phyloP scores from a whole-genome alignment of 192 early-diverging fungal species.

The Backusella circina region DNA sequence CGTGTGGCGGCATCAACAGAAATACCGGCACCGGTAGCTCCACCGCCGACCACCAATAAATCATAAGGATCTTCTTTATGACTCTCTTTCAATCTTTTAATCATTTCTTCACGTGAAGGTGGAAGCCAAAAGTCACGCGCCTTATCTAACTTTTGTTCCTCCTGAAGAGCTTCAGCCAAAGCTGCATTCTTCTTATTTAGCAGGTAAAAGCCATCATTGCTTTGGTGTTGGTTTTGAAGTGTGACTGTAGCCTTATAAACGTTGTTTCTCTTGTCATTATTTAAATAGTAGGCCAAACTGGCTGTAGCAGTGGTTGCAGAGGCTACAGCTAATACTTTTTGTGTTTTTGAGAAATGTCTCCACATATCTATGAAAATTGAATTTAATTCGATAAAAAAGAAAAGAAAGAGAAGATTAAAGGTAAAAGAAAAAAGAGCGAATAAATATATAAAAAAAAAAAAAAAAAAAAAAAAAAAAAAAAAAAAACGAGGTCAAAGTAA shows the following conservation, averaged over 20 bases:
- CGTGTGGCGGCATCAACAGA: constrained; percentile 92
- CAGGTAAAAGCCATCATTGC: background rate
- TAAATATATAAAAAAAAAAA: background rate
- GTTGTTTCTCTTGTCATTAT: background rate
- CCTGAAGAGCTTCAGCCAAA: constrained; percentile 15
- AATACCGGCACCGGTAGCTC: constrained; percentile 89
- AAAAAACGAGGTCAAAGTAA: background rate
- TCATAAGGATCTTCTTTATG: constrained; percentile 60
- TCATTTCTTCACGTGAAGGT: constrained; percentile 69
- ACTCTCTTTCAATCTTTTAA: constrained; percentile 60
- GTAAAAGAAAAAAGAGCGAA: background rate
- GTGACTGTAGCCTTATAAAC: background rate
- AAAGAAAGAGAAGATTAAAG: background rate
- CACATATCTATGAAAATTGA: constrained; percentile 17
- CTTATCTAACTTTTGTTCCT: constrained; percentile 28
- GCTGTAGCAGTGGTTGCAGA: constrained; percentile 13
- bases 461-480: background rate
- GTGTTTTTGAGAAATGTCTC: constrained; percentile 25
- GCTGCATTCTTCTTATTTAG: constrained; percentile 5
- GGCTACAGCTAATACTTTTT: constrained; percentile 20
- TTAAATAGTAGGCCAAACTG: constrained; percentile 7
- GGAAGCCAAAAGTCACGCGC: constrained; percentile 72
- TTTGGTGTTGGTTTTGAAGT: constrained; percentile 8
- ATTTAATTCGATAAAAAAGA: background rate
- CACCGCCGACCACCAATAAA: constrained; percentile 89